Base-by-base conservation (phyloP, 441 rosid genomes). In the Pelargonium myrrhifolium region DNA sequence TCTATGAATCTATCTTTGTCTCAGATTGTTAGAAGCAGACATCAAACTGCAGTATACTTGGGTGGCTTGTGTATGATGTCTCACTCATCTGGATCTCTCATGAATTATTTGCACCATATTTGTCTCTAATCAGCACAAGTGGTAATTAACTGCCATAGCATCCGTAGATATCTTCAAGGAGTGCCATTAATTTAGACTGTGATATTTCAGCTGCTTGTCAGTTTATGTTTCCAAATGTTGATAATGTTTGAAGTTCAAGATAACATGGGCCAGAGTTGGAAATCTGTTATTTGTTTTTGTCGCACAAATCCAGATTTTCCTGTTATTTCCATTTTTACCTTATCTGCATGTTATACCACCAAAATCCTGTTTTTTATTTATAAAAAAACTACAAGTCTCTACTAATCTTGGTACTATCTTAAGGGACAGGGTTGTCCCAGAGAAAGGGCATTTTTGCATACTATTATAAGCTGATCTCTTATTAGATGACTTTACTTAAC, bases 151-250 rank as follows among this genome's bases (percentile, higher is more conserved):
- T 12, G 49, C 49, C 49, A 43, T 43, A 12, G 9, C 40, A 7
- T 37, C 40, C 40, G 40, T 7, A 37, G n/a, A 43, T 12, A 43
- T 43, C 49, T 43, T 43, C 49, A 43, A 43, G 14, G 2, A 12
- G 49, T 14, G 11, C 2, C n/a, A 43, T 43, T 10, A 43, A 43
- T 43, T 59, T 22, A 53, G 15, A 24, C 63, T 24, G n/a, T 43
- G 35, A 59, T 59, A 59, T 59, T 12, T 59, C 63, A 22, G 35
- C 63, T 59, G 63, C 37, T 59, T 59, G 37, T 59, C 63, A 22
- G 63, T 10, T 58, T 24, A 58, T 58, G 35, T 59, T 22, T 56
- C 35, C 14, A 22, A 11, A n/a, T 59, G 12, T 24, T 9, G 12
- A 24, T 22, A 21, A 22, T 21, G 63, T 37, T 37, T 37, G 40